Base-by-base conservation (phyloP, 2,329 filamentous ascomycete genomes). In the Verticillium albo-atrum region DNA sequence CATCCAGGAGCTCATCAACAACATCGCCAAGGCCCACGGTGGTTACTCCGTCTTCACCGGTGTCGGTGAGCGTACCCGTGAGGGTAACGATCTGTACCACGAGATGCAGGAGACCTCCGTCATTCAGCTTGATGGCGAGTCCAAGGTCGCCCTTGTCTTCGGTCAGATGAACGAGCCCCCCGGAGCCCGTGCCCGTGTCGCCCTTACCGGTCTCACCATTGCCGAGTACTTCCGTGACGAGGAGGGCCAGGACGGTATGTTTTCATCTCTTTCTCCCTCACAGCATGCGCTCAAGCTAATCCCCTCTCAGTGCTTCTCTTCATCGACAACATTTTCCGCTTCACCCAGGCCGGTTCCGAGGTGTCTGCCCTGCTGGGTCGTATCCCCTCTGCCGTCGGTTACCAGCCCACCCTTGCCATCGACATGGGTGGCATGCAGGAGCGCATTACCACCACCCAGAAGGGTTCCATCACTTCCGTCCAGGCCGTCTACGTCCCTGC, bases 161-260 rank as follows among this genome's bases (percentile, higher is more conserved):
- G 95, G 95, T 87, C 95, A 99, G 87, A 99, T 99, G 95, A 99
- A 99, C 88, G 95, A 99, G 86, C 95, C 95, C 78, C 95, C 95
- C 67, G 95, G 95, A 87, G 95, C 95, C 76, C 95, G 95, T 92
- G 95, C 95, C 77, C 94, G 95, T 96, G 95, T 99, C 74, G 95
- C 95, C 73, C 89, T 99, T 75, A 99, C 95, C 77, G 94, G 93
- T 82, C 72, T 85, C 54, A 91, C 89, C 1, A 78, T 93, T 7
- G 89, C 89, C 52, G 92, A 97, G 72, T 91, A 96, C 72, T 97
- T 98, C 84, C 81, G 86, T 67, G 83, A 87, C 62, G 74, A 79
- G 57, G 83, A 88, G 68, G 93, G 93, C 70, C 93, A 97, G 85
- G 93, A 97, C 82, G 89, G 87, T 90, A 76, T 74, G 86, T 72